These are phyloP conservation scores for Angophora floribunda DNA, from an alignment of 345 rosid species.

Conservation along the genomic window DNA sequence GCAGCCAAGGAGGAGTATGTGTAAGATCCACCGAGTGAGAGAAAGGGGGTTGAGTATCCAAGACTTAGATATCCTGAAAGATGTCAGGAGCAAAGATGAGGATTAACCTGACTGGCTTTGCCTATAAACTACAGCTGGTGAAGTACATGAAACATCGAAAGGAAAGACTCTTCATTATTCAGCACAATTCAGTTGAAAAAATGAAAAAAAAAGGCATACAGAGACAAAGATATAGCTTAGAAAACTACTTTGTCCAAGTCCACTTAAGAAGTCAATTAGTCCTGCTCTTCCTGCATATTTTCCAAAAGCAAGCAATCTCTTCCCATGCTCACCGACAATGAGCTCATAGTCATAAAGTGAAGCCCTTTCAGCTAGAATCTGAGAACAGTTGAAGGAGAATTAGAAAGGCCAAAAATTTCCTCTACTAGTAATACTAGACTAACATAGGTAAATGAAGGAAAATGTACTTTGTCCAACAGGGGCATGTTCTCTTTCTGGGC, in stretches of 20 bases:
- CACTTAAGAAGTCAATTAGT: conserved; percentile 66
- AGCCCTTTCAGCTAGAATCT: conserved; percentile 67
- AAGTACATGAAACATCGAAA: background rate
- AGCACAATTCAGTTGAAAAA: background rate
- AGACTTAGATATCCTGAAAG: conserved; percentile 66
- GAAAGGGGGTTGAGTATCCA: conserved; percentile 80
- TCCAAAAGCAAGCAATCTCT: conserved; percentile 77
- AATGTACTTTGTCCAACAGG: conserved; percentile 59
- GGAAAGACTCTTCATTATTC: background rate
- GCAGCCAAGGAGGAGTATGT: conserved; percentile 84
- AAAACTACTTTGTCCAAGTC: conserved; percentile 69
- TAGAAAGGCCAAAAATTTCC: background rate
- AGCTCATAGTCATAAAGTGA: conserved; percentile 87
- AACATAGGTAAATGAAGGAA: background rate
- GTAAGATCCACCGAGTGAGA: conserved; percentile 68
- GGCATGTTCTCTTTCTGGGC: conserved; percentile 88
- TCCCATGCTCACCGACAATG: conserved; percentile 62
- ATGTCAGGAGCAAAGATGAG: background rate
- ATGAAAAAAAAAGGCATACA: background rate
- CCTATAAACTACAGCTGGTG: background rate
- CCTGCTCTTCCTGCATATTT: conserved; percentile 95
- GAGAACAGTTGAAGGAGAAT: background rate
- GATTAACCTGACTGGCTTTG: background rate
- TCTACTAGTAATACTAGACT: background rate
- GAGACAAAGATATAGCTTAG: background rate